A percentile compares a stretch with the other conserved stretches of the same genome.
Conservation (phyloP, 1,284 basidiomycete genomes). For the Cryptococcus sp. region DNA sequence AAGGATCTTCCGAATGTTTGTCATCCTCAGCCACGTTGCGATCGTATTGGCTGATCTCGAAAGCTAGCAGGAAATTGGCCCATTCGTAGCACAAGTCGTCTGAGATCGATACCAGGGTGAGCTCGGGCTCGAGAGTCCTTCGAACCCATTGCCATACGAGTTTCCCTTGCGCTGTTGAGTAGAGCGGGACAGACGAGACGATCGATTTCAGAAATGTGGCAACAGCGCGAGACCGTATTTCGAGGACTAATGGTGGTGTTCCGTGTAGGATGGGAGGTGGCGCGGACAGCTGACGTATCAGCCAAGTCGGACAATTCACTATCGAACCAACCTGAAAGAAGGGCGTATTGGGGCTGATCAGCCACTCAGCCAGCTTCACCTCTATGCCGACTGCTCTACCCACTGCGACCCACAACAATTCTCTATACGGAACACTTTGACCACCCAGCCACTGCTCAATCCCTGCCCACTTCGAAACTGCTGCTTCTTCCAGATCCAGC, state of each 20-base stretch:
- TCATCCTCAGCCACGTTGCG: no score
- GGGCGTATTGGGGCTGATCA: conserved; percentile 14
- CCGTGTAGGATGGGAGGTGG: conserved; percentile 33
- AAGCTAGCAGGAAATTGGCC: no score
- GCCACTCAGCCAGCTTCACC: conserved; percentile 22
- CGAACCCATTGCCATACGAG: conserved; percentile 11
- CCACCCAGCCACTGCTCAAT: conserved; percentile 7
- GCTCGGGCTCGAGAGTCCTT: conserved; percentile 9
- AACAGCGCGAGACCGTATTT: conserved; percentile 21
- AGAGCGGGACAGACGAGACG: conserved; percentile 7
- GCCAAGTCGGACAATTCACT: neutral
- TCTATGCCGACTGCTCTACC: conserved; percentile 16
- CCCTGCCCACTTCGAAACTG: conserved; percentile 15
- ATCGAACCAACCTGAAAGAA: conserved; percentile 21
- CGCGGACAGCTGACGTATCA: conserved; percentile 19
- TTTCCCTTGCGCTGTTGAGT: conserved; percentile 7
- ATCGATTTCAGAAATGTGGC: conserved; percentile 10
- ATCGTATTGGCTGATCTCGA: no score
- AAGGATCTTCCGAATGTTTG: neutral
- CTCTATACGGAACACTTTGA: conserved; percentile 26
- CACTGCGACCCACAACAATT: conserved; percentile 36
- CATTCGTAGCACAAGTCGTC: neutral
- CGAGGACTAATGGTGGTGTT: conserved; percentile 22
- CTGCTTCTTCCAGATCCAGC: conserved; percentile 20
- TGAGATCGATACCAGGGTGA: neutral